A percentile compares a stretch with the other conserved stretches of the same genome.
Conservation (phyloP, 192 early-diverging fungal genomes). For the Rhizophagus prolifer region DNA sequence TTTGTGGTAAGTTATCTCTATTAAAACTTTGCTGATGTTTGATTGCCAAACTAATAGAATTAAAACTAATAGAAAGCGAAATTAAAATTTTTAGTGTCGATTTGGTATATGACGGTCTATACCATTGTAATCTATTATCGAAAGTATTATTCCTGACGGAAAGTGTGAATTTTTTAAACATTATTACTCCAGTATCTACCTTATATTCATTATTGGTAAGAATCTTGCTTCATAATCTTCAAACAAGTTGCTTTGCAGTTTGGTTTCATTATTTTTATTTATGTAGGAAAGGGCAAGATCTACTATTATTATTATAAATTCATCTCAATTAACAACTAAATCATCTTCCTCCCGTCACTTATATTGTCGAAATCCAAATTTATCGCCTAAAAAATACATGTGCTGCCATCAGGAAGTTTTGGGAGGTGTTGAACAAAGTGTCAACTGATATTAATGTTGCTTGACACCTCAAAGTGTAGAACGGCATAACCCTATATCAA, state of each 20-base stretch:
- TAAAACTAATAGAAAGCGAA: constrained; percentile 6
- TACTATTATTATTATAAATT: constrained; percentile 1
- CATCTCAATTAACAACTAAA: not conserved
- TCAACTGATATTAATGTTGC: no score
- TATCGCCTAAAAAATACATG: constrained; percentile 16
- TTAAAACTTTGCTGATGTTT: not conserved
- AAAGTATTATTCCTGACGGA: not conserved
- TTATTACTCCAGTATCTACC: constrained; percentile 1
- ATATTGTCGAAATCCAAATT: constrained; percentile 7
- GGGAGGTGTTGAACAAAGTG: no score
- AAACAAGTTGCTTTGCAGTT: not conserved
- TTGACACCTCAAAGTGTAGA: no score
- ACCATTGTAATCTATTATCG: not conserved
- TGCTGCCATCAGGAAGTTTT: no score
- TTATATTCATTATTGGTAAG: constrained; percentile 23
- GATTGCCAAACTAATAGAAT: not conserved
- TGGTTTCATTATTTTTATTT: constrained; percentile 16
- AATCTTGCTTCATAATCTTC: constrained; percentile 8
- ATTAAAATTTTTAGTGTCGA: not conserved
- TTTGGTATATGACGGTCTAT: not conserved
- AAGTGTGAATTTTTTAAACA: constrained; percentile 20
- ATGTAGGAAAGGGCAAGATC: constrained; percentile 9
- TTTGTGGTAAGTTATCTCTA: constrained; percentile 11
- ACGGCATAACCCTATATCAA: no score
- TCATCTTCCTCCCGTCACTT: not conserved